phyloP scores from a whole-genome alignment of 345 rosid species.

The Populus simonii region DNA sequence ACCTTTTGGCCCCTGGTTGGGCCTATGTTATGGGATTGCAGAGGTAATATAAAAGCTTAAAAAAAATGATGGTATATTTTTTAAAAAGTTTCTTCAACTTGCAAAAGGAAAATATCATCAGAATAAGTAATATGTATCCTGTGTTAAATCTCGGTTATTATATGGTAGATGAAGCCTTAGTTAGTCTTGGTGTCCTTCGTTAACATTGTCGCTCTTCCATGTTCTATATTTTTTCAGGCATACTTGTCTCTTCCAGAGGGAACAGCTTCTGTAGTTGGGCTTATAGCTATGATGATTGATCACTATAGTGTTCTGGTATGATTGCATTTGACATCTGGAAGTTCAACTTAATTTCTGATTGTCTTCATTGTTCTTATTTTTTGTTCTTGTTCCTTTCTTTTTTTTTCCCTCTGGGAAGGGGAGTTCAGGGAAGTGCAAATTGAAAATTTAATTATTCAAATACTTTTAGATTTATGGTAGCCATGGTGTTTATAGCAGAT shows the following conservation, averaged over 20 bases:
- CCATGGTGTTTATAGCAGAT: neutral
- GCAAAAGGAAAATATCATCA: too few relatives aligned
- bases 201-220: neutral
- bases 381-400: neutral
- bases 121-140: too few relatives aligned
- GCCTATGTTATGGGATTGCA: neutral
- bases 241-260: slow-evolving; percentile 95
- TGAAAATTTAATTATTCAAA: neutral
- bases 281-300: slow-evolving; percentile 97
- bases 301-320: slow-evolving; percentile 87
- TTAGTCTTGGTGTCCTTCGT: neutral
- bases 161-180: neutral
- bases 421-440: neutral
- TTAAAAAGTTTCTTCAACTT: too few relatives aligned
- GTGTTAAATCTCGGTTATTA: too few relatives aligned
- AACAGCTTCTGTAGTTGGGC: slow-evolving; percentile 89
- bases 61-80: too few relatives aligned
- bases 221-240: slow-evolving; percentile 44
- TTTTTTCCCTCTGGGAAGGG: neutral
- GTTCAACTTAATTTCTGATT: neutral
- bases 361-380: too few relatives aligned
- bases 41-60: too few relatives aligned
- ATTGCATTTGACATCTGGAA: neutral
- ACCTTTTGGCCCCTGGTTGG: neutral
- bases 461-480: neutral